Evolutionary conservation across 2,329 filamentous ascomycete species (phyloP), one percentile per base, ranked within the genome.

Genomic region (Cladosporium sp.): DNA sequence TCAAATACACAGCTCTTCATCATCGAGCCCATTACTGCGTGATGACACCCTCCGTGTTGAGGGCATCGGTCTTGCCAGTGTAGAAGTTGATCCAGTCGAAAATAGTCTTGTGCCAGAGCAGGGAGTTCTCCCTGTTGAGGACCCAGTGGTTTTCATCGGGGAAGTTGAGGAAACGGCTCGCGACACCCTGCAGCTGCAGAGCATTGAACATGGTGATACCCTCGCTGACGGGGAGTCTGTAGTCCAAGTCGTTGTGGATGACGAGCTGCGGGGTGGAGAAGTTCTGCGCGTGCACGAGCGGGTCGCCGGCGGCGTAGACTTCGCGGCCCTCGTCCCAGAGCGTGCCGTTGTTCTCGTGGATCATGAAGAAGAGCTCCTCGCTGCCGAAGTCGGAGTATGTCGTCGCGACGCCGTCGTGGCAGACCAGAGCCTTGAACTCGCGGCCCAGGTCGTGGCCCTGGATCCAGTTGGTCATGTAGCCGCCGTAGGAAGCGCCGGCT

Each of bases 351-450:
- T 78, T 62, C 48, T 79, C 76, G 55, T 76, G 73, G 13, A 75
- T 61, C 3, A 71, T 73, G 64, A 78, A 78, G 58, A 76, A 79
- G 30, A 76, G 68, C 59, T 79, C 76, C 45, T 79, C 77, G 8
- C 60, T 61, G 13, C 71, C 68, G 41, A 56, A 79, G 67, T 63
- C 75, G 71, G 58, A 58, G 42, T 61, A 60, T 12, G 59, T 58
- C 12, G 57, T 61, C 7, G 73, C 68, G 52, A 91, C 85, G 42
- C 90, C 90, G 27, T 48, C 45, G 45, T 48, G 45, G 60, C 85
- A 91, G n/a, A 95, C 89, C 6, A 96, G 77, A 0, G 89, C 88
- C 68, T 88, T 89, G 79, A 96, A 95, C 58, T 85, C 83, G 18
- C 88, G 83, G n/a, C 89, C 90, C 0, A 96, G 78, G 1, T 83